Conservation (phyloP, 1,284 basidiomycete genomes). For the Erythrobasidium hasegawianum region DNA sequence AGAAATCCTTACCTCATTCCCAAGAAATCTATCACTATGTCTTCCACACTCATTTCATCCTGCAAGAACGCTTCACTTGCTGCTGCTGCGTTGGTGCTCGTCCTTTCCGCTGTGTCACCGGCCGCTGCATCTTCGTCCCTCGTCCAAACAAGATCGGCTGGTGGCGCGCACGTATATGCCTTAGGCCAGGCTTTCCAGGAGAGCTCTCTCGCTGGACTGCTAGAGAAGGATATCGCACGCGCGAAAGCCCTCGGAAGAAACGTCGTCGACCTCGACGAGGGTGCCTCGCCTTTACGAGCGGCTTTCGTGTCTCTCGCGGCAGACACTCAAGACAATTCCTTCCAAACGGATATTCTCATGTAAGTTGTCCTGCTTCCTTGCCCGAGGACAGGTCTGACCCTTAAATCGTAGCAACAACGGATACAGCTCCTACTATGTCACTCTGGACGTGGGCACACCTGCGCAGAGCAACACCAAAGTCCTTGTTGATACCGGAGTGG, state of each 20-base stretch:
- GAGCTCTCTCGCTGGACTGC: background rate
- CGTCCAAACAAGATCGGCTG: no score
- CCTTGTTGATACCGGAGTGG: slow-evolving; percentile 29
- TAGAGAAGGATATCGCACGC: background rate
- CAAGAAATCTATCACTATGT: no score
- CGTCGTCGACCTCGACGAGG: background rate
- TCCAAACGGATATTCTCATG: slow-evolving; percentile 1
- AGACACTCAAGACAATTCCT: background rate
- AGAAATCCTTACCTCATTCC: no score
- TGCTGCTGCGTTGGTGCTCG: no score
- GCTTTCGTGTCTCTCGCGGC: background rate
- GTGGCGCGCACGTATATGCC: background rate
- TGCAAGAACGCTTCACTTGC: no score
- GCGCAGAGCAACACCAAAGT: slow-evolving; percentile 6
- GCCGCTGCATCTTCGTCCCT: no score
- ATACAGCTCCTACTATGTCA: slow-evolving; percentile 23
- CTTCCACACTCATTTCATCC: no score
- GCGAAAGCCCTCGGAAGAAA: slow-evolving; percentile 1
- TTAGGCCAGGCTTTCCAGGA: background rate
- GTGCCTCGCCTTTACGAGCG: background rate
- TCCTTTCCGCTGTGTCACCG: no score
- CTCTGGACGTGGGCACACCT: slow-evolving; percentile 23
- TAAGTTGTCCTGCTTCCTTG: background rate
- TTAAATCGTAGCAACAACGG: slow-evolving; percentile 17
- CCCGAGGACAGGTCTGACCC: no score